A percentile compares a stretch with the other conserved stretches of the same genome.
Evolutionary conservation across 306 rosid species (phyloP).

Genomic region (Inga oerstediana): DNA sequence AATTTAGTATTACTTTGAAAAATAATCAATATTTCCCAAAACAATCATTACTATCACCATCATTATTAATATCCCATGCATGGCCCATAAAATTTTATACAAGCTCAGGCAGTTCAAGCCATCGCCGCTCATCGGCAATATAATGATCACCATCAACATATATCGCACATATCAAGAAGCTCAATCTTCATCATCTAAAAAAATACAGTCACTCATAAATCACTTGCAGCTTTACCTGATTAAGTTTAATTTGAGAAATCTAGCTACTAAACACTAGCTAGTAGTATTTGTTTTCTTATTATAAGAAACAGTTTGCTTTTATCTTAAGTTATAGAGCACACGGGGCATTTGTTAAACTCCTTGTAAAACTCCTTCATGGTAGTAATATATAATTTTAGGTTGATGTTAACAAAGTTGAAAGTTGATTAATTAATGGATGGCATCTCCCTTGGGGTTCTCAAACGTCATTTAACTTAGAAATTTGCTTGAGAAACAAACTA

Average conservation of each 20-base stretch:
- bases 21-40: no score
- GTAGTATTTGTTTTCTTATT: no score
- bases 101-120: background rate
- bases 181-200: background rate
- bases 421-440: background rate
- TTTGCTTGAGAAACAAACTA: background rate
- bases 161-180: background rate
- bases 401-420: background rate
- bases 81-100: background rate
- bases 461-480: background rate
- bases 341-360: background rate
- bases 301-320: no score
- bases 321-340: background rate
- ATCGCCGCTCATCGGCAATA: background rate
- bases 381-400: background rate
- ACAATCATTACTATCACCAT: no score
- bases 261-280: no score
- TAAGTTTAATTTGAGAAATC: background rate
- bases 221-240: background rate
- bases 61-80: background rate
- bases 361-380: background rate
- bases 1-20: background rate
- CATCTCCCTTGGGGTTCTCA: background rate
- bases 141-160: background rate
- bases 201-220: background rate